Base-by-base conservation (phyloP, 495 filamentous ascomycete species). In the Aspergillus conjunctus region DNA sequence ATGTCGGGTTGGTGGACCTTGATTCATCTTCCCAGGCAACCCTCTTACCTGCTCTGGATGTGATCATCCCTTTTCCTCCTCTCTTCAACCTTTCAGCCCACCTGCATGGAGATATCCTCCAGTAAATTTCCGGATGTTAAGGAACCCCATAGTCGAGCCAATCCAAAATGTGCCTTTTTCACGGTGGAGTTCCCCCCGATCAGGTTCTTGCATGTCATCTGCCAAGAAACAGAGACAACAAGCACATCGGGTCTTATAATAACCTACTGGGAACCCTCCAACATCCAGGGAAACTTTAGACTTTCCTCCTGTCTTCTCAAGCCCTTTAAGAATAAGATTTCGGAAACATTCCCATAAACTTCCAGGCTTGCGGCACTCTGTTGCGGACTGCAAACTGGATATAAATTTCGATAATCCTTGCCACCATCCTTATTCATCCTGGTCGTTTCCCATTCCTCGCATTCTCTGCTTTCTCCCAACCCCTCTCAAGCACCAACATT, bases 401-500 rank as follows among this genome's bases (percentile, higher is more conserved):
- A 48, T 48, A 21, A 48, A 48, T 48, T 21, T 4, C 10, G 44
- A 17, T 48, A 48, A 48, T 48, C 5, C 44, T 54, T 54, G 51
- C 51, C 51, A 54, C 51, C 37, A 54, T 52, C 49, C 55, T 41
- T 30, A 43, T 46, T 21, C 26, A 53, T 58, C 51, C 56, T 21
- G 26, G 26, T n/a, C 32, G 32, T 31, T 50, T 41, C 22, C 54
- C 51, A 15, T 22, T 43, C 32, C 34, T 43, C 44, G 22, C 14
- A 22, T 12, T 49, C 6, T 49, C 32, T 37, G 31, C 14, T 9
- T 9, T 39, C 26, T 21, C 12, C 22, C n/a, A 33, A 10, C 56
- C 31, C n/a, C 43, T 43, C 14, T 4, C 7, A 20, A 48, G 10
- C 31, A 37, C 5, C 14, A 10, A 53, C 51, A 60, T 54, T 60